Percentiles rank a stretch among this genome's conserved stretches.
phyloP scores from a whole-genome alignment of 805 yeast genomes.

The Blastobotrys chiropterorum region DNA sequence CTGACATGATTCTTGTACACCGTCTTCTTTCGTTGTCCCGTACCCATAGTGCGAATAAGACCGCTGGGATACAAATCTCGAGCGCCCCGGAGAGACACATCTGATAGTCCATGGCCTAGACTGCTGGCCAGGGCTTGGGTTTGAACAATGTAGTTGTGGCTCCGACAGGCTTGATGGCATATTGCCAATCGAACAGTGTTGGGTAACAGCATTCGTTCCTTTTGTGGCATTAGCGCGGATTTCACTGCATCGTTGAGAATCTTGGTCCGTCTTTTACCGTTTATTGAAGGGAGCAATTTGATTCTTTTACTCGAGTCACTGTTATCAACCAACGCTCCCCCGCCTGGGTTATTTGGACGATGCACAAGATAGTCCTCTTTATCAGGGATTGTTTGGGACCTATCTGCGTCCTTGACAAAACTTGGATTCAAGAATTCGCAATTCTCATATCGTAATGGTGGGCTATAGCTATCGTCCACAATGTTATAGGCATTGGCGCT shows the following conservation, averaged over 20 bases:
- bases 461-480: not conserved
- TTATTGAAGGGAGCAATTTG: not conserved
- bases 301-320: not conserved
- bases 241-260: not conserved
- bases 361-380: not conserved
- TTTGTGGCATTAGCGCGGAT: not conserved
- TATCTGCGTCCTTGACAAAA: not conserved
- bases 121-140: not conserved
- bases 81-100: not conserved
- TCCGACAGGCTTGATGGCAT: not conserved
- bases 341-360: not conserved
- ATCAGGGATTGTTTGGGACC: not conserved
- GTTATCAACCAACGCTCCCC: not conserved
- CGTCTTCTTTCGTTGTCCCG: not conserved
- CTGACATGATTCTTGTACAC: not conserved
- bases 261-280: not conserved
- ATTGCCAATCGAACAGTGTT: not conserved
- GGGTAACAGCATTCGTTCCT: not conserved
- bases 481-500: not conserved
- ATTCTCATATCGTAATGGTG: not conserved
- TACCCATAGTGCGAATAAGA: not conserved
- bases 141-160: not conserved
- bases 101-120: not conserved
- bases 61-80: not conserved
- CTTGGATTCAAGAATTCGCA: not conserved